phyloP scores from a whole-genome alignment of 345 rosid genomes.

The Acer saccharum region DNA sequence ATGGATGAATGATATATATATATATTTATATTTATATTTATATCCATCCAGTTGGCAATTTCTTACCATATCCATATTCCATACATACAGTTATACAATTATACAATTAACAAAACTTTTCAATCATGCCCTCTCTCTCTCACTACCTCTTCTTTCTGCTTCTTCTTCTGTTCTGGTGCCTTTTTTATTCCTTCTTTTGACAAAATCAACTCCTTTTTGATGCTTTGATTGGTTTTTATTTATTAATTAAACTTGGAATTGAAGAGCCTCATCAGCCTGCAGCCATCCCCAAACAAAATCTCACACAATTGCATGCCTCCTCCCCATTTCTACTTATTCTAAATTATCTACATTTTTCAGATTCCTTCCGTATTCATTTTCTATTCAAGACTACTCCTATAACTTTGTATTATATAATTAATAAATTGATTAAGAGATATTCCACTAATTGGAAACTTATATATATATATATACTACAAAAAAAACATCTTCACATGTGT shows the following conservation, averaged over 20 bases:
- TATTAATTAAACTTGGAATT: no score
- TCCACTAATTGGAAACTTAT: no score
- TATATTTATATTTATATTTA: not conserved
- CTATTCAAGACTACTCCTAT: no score
- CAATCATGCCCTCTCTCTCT: not conserved
- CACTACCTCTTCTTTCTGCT: not conserved
- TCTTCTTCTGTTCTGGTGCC: conserved; percentile 7
- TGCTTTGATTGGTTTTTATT: not conserved
- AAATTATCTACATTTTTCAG: no score
- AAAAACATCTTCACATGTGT: no score
- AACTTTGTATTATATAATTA: no score
- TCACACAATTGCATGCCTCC: not conserved
- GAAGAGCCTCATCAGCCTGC: not conserved
- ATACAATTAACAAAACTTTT: not conserved
- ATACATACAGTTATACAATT: no score
- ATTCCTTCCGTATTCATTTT: no score
- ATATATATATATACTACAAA: no score
- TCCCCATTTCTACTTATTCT: not conserved
- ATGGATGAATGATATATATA: no score
- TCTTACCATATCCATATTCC: conserved; percentile 4
- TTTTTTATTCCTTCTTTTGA: conserved; percentile 1
- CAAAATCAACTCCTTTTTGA: conserved; percentile 7
- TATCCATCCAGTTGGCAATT: conserved; percentile 25
- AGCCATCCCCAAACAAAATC: conserved; percentile 10
- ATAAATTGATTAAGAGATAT: no score